Percentiles rank a stretch among this genome's conserved stretches.
phyloP scores from a whole-genome alignment of 2,329 filamentous ascomycete species.

The Cercospora canescens region DNA sequence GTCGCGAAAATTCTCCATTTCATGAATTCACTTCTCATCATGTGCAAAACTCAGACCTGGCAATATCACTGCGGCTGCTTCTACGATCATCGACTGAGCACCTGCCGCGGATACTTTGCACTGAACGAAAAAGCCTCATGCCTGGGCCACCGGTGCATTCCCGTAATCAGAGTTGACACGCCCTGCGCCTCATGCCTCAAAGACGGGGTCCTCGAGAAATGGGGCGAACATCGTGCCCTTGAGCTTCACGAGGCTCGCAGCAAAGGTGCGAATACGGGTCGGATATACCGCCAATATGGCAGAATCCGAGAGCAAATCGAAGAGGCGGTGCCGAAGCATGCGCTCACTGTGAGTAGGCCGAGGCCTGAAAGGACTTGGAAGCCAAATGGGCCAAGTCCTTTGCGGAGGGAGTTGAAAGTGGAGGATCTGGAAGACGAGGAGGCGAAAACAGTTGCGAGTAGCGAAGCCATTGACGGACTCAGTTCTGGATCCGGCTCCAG shows the following conservation, averaged over 20 bases:
- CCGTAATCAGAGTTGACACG: background rate
- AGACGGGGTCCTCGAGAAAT: background rate
- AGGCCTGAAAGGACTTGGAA: background rate
- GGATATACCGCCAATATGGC: background rate
- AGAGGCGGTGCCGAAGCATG: background rate
- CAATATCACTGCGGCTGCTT: background rate
- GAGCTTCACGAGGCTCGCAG: background rate
- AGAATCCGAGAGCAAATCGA: background rate
- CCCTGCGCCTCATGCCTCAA: background rate
- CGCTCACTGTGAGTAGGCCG: background rate
- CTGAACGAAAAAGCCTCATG: background rate
- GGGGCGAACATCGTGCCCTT: background rate
- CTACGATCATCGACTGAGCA: background rate
- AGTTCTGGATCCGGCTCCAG: background rate
- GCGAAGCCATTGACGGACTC: background rate
- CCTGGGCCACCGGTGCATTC: background rate
- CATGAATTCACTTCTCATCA: background rate
- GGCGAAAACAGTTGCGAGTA: background rate
- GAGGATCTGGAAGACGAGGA: background rate
- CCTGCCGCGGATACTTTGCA: background rate
- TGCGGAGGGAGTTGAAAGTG: background rate
- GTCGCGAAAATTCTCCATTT: background rate
- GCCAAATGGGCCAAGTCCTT: background rate
- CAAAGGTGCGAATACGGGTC: background rate
- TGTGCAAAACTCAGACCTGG: conserved; percentile 4